A percentile compares a stretch with the other conserved stretches of the same genome.
Conservation (phyloP, 2,329 filamentous ascomycete species). For the Zelopaecilomyces penicillatus region DNA sequence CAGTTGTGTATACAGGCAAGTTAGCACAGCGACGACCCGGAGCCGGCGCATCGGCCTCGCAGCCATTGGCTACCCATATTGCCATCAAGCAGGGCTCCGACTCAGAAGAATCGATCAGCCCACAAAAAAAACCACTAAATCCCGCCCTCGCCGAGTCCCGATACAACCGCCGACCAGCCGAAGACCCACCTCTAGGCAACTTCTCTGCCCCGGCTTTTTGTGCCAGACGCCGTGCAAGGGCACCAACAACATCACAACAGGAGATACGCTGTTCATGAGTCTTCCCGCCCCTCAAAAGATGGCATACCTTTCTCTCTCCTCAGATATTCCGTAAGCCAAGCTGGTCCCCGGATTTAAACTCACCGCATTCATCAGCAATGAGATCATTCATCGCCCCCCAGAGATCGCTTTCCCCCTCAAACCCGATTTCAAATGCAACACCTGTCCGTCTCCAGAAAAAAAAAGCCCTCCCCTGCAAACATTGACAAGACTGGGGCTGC, state of each 20-base stretch:
- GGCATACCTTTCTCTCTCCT: too few species aligned
- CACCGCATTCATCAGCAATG: background rate
- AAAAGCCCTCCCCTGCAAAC: background rate
- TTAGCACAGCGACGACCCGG: too few species aligned
- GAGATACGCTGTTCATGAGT: too few species aligned
- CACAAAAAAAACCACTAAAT: conserved; percentile 11
- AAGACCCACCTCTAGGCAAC: background rate
- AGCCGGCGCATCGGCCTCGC: too few species aligned
- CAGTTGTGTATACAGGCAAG: too few species aligned
- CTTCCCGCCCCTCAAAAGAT: too few species aligned
- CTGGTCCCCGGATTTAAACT: too few species aligned
- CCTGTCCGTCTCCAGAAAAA: conserved; percentile 5
- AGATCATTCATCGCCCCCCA: background rate
- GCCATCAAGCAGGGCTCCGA: background rate
- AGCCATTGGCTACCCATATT: too few species aligned
- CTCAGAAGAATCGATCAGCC: conserved; percentile 6
- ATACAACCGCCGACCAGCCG: conserved; percentile 6
- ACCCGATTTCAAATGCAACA: conserved; percentile 5
- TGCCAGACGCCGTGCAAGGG: too few species aligned
- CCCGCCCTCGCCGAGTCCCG: conserved; percentile 3
- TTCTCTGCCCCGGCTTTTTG: too few species aligned
- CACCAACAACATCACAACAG: too few species aligned
- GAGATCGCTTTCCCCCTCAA: background rate
- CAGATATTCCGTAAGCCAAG: too few species aligned
- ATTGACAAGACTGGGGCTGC: background rate